Base-by-base conservation (phyloP, 352 stramenopile species). In the Pythium sukuiense region DNA sequence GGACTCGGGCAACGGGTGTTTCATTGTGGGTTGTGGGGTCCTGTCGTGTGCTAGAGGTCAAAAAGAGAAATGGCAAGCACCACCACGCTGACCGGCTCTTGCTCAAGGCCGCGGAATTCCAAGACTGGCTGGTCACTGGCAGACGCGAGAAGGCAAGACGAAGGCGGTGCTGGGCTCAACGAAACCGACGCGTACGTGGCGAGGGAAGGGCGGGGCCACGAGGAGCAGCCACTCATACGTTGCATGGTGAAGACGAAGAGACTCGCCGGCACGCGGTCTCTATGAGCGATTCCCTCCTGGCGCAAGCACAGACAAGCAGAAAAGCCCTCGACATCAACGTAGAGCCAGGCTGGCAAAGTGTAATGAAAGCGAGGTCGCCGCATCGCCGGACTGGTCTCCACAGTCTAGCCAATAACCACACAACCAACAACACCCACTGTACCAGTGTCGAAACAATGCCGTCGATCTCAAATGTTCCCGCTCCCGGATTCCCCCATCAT, bases 1-100 rank as follows among this genome's bases (percentile, higher is more conserved):
- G 29, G 41, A 62, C 43, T 68, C 61, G 52, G 52, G 61, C 50
- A 67, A 26, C 39, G 61, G 61, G 41, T 56, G 41, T 24, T 67
- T 67, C 61, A 67, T 67, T 14, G 45, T 29, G 45, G 45, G n/a
- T 52, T 16, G 41, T 9, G 41, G n/a, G 45, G 45, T 27, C 45
- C 45, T 52, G 45, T 52, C 45, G 45, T n/a, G 45, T 52, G 45
- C 45, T 52, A 30, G 45, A 29, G 45, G 20, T 8, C 18, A 30
- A 52, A 20, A 52, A 52, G 16, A 52, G 45, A 52, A 52, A 20
- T 52, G 45, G n/a, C 45, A 11, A 16, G 45, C 45, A 52, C 5
- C 45, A 29, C 18, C 20, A 11, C 45, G n/a, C 7, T 52, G 45
- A n/a, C 20, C 20, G n/a, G 45, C 45, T 29, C 7, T 52, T 52